Base-by-base conservation (phyloP, 257 asterid species). In the Penstemon davidsonii region DNA sequence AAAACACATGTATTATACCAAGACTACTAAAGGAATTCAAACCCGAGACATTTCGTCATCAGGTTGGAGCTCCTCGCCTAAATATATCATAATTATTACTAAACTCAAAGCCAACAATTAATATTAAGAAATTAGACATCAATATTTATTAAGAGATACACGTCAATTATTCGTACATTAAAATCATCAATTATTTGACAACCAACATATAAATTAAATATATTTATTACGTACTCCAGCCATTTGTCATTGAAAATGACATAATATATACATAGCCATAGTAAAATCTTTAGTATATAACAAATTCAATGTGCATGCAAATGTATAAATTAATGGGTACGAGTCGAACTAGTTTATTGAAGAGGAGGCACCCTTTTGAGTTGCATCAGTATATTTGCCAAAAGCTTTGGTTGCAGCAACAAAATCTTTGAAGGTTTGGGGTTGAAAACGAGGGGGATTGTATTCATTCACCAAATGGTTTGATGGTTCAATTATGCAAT, bases 401-500 rank as follows among this genome's bases (percentile, higher is more conserved):
- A 76, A 85, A 55, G 85, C 83, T 33, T 83, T 76, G 66, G 84
- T 56, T 62, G 67, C 9, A 65, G 52, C 10, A 42, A 81, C 73
- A 43, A 78, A 82, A 2, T 88, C 88, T 54, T 57, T 66, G 72
- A 76, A 83, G 25, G 78, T 50, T 7, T 51, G 49, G 6, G 89
- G 69, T 42, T 64, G 70, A 70, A 78, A 88, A 13, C 73, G 75
- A 55, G 90, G 79, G 3, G 85, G 89, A 69, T 81, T 85, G 13
- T 55, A 60, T 19, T 85, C 84, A 62, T 80, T 55, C 56, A 64
- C 68, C 37, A 77, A 59, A n/a, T 15, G 45, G 39, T 60, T 55
- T 1, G 90, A 85, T 2, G 92, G 87, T 72, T 76, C 79, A 8
- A 88, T 74, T 19, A 71, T 33, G 76, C 70, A 60, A 38, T 88